Percentiles rank a stretch among this genome's conserved stretches.
These are phyloP conservation scores for Scheffersomyces titani DNA, from an alignment of 1,139 yeast genomes.

Conservation along the genomic window DNA sequence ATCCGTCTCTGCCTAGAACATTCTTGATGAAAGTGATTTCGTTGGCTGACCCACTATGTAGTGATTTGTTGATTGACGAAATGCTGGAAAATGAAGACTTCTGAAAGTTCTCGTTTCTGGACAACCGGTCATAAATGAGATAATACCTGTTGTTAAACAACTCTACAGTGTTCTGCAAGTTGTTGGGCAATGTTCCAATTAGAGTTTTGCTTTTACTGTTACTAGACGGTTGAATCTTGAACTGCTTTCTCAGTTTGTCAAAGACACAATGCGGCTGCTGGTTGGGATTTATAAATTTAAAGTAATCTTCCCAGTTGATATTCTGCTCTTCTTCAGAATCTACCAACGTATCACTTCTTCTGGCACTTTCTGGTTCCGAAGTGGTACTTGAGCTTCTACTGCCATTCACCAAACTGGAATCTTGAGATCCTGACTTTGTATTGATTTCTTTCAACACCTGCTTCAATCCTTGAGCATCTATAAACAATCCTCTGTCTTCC, in stretches of 20 bases:
- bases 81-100: constrained; percentile 45
- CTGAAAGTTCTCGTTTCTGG: constrained; percentile 76
- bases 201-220: constrained; percentile 6
- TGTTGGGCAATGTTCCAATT: constrained; percentile 15
- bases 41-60: constrained; percentile 27
- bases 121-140: constrained; percentile 65
- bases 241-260: constrained; percentile 67
- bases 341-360: constrained; percentile 31
- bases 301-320: constrained; percentile 73
- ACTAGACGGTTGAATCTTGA: constrained; percentile 33
- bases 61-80: constrained; percentile 33
- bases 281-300: constrained; percentile 63
- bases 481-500: constrained; percentile 82
- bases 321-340: constrained; percentile 19
- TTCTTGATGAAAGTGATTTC: constrained; percentile 79
- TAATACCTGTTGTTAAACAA: constrained; percentile 51
- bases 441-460: constrained; percentile 62
- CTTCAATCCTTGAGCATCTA: constrained; percentile 71
- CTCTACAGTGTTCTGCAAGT: constrained; percentile 24
- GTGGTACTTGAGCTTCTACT: constrained; percentile 4
- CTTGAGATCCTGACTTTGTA: constrained; percentile 2
- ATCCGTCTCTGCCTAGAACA: constrained; percentile 80
- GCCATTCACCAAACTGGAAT: constrained; percentile 3
- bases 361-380: constrained; percentile 17
- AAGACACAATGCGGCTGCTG: constrained; percentile 69